Conservation (phyloP, 768 basidiomycete species). For the Hemileccinum impolitum region DNA sequence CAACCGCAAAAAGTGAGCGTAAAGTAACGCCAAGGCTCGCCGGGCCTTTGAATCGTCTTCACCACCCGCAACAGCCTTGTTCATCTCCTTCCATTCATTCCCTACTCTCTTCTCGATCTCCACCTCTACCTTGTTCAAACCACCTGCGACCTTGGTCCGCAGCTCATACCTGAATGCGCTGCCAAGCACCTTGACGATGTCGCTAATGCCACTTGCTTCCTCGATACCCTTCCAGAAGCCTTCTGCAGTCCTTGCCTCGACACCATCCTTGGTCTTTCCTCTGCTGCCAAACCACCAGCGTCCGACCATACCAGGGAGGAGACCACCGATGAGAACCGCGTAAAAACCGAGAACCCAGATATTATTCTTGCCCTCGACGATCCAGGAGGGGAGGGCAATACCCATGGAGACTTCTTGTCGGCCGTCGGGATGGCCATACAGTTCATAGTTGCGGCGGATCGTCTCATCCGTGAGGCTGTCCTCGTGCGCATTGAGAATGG, state of each 20-base stretch:
- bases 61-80: conserved; percentile 37
- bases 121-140: conserved; percentile 50
- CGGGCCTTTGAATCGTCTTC: conserved; percentile 36
- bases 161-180: conserved; percentile 62
- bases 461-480: conserved; percentile 84
- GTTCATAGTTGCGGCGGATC: conserved; percentile 84
- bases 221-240: conserved; percentile 83
- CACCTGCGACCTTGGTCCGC: conserved; percentile 29
- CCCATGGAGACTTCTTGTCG: conserved; percentile 93
- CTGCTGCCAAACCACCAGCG: conserved; percentile 97
- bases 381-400: conserved; percentile 92
- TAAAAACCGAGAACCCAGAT: conserved; percentile 88
- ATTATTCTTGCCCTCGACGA: conserved; percentile 88
- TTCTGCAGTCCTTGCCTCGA: conserved; percentile 77
- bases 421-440: conserved; percentile 94
- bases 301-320: conserved; percentile 84
- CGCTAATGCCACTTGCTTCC: conserved; percentile 72
- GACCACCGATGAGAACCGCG: conserved; percentile 81
- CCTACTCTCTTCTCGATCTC: conserved; percentile 48
- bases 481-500: neutral
- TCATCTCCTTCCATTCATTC: conserved; percentile 52
- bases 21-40: conserved; percentile 70
- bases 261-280: conserved; percentile 87
- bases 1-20: conserved; percentile 79
- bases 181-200: conserved; percentile 69